Conservation (phyloP, 2,329 filamentous ascomycete genomes). For the Arachnomyces sp. region DNA sequence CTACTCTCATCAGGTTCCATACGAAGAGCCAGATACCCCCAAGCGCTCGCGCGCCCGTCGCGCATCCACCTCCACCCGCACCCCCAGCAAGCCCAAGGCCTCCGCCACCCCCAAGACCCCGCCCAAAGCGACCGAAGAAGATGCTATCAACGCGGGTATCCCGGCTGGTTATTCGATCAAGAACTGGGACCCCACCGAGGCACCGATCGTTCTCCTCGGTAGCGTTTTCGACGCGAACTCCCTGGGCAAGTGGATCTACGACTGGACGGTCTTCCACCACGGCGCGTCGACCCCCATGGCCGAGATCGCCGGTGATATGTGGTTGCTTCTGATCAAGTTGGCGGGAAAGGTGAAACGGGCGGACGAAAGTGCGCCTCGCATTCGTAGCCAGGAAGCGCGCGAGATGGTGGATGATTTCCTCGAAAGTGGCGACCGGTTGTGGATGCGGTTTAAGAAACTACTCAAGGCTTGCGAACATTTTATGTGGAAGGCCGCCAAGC, state of each 20-base stretch:
- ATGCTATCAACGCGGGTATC: conserved; percentile 58
- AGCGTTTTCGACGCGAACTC: conserved; percentile 97
- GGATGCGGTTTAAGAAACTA: conserved; percentile 72
- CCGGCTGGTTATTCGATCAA: conserved; percentile 88
- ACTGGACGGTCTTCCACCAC: conserved; percentile 93
- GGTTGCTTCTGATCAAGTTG: conserved; percentile 88
- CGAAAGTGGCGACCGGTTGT: conserved; percentile 76
- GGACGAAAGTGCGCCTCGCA: conserved; percentile 64
- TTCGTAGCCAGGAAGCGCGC: conserved; percentile 63
- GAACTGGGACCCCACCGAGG: conserved; percentile 94
- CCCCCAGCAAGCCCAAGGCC: conserved; percentile 34
- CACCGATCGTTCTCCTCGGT: conserved; percentile 86
- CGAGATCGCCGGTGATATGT: conserved; percentile 87
- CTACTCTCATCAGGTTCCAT: conserved; percentile 46
- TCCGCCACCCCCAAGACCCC: conserved; percentile 28
- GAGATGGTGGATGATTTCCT: conserved; percentile 88
- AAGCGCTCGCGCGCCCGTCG: conserved; percentile 45
- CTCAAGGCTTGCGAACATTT: conserved; percentile 87
- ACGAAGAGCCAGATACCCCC: conserved; percentile 46
- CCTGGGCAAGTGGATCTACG: conserved; percentile 97
- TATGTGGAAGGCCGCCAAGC: conserved; percentile 86
- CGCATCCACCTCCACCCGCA: conserved; percentile 45
- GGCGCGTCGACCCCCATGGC: conserved; percentile 74
- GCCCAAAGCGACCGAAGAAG: conserved; percentile 55
- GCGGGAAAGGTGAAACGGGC: conserved; percentile 89